phyloP scores from a whole-genome alignment of 2,329 filamentous ascomycete species.

The Blastomyces emzantsi region DNA sequence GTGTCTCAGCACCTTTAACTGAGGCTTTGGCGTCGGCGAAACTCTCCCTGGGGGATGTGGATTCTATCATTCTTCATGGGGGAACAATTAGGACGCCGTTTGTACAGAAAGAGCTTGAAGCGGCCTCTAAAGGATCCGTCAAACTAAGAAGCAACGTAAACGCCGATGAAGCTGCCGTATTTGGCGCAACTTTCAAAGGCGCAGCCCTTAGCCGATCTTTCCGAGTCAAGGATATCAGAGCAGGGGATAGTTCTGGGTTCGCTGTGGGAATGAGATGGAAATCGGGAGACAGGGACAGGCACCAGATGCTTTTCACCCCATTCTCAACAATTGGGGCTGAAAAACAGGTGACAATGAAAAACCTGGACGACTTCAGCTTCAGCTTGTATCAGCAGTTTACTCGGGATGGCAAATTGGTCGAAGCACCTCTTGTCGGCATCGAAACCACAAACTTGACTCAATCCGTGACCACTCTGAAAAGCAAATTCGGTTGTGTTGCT shows the following conservation, averaged over 20 bases:
- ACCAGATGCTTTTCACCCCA: constrained; percentile 75
- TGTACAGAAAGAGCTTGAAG: constrained; percentile 81
- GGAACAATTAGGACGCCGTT: constrained; percentile 87
- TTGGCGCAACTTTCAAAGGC: constrained; percentile 90
- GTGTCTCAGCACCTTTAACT: constrained; percentile 61
- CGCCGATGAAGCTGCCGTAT: constrained; percentile 90
- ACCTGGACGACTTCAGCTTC: constrained; percentile 71
- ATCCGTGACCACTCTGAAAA: constrained; percentile 67
- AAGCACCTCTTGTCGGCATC: constrained; percentile 57
- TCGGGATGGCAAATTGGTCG: constrained; percentile 35
- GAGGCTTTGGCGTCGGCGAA: constrained; percentile 66
- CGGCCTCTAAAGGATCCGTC: constrained; percentile 57
- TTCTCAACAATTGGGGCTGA: constrained; percentile 64
- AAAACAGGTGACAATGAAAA: constrained; percentile 78
- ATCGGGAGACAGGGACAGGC: constrained; percentile 59
- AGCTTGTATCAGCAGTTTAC: constrained; percentile 66
- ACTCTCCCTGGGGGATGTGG: constrained; percentile 64
- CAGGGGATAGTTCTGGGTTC: constrained; percentile 68
- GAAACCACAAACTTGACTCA: constrained; percentile 78
- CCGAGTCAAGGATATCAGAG: constrained; percentile 92
- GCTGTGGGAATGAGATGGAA: constrained; percentile 67
- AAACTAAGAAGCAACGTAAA: constrained; percentile 94
- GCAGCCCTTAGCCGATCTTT: constrained; percentile 90
- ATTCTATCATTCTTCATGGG: constrained; percentile 88
- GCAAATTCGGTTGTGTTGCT: constrained; percentile 66